Evolutionary conservation across 1,284 basidiomycete genomes (phyloP).

Genomic region (Fomitopsis palustris): DNA sequence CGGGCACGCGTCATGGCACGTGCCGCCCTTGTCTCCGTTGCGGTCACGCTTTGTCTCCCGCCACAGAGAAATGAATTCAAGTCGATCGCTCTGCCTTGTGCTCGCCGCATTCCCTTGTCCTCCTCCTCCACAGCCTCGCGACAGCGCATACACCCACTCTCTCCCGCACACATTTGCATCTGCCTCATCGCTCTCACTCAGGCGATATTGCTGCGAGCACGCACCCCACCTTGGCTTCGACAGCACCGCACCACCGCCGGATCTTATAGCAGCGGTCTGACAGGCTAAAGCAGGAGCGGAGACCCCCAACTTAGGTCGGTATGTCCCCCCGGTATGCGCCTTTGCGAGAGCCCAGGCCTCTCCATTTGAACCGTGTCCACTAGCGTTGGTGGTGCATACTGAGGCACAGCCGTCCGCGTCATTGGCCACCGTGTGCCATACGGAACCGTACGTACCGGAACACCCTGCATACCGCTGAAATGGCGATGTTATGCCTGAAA

Average conservation of each 20-base stretch:
- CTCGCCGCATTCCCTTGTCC: background rate
- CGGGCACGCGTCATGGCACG: slow-evolving; percentile 7
- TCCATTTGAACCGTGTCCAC: background rate
- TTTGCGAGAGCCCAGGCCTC: background rate
- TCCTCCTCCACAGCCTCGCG: background rate
- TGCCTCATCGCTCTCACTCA: background rate
- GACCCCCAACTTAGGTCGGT: background rate
- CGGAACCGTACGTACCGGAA: background rate
- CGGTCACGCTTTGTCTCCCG: background rate
- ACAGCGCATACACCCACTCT: background rate
- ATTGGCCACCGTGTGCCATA: background rate
- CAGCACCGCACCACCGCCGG: background rate
- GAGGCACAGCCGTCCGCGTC: background rate
- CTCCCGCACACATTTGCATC: background rate
- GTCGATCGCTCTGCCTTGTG: background rate
- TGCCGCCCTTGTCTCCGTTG: background rate
- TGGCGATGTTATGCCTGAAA: too few relatives aligned
- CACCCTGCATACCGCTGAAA: background rate
- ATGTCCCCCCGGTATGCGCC: background rate
- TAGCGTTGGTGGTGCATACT: background rate
- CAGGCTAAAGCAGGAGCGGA: background rate
- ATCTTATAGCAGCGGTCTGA: background rate
- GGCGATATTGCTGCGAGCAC: background rate
- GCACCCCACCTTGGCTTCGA: background rate
- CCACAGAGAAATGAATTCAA: background rate